Conservation (phyloP, 257 asterid genomes). For the Scutellaria baicalensis region DNA sequence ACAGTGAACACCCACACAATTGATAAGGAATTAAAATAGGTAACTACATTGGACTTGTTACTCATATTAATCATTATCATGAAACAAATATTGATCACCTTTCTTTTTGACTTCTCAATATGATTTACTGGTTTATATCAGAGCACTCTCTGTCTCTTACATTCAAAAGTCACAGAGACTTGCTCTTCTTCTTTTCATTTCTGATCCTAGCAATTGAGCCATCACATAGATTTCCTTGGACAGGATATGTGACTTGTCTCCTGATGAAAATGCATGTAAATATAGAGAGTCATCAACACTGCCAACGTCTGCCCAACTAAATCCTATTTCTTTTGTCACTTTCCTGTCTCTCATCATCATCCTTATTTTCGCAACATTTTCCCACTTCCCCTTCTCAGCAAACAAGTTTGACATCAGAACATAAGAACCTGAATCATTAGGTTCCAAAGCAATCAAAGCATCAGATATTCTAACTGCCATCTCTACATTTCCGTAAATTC, state of each 20-base stretch:
- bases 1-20: no score
- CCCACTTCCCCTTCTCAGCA: conserved; percentile 97
- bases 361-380: conserved; percentile 70
- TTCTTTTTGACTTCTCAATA: not conserved
- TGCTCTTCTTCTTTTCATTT: conserved; percentile 49
- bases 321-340: conserved; percentile 75
- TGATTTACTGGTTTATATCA: not conserved
- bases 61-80: not conserved
- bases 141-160: not conserved
- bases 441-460: conserved; percentile 58
- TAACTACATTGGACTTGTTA: no score
- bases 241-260: conserved; percentile 63
- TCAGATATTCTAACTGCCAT: conserved; percentile 59
- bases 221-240: conserved; percentile 56
- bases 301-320: conserved; percentile 88
- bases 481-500: conserved; percentile 60
- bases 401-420: conserved; percentile 83
- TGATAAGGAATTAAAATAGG: no score
- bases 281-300: conserved; percentile 29
- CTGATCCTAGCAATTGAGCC: conserved; percentile 68
- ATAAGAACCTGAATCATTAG: conserved; percentile 69
- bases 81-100: not conserved
- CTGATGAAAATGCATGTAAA: conserved; percentile 81
- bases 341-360: conserved; percentile 65
- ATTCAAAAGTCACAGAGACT: conserved; percentile 3